phyloP scores from a whole-genome alignment of 2,329 filamentous ascomycete genomes.

The Botrytis pseudocinerea region DNA sequence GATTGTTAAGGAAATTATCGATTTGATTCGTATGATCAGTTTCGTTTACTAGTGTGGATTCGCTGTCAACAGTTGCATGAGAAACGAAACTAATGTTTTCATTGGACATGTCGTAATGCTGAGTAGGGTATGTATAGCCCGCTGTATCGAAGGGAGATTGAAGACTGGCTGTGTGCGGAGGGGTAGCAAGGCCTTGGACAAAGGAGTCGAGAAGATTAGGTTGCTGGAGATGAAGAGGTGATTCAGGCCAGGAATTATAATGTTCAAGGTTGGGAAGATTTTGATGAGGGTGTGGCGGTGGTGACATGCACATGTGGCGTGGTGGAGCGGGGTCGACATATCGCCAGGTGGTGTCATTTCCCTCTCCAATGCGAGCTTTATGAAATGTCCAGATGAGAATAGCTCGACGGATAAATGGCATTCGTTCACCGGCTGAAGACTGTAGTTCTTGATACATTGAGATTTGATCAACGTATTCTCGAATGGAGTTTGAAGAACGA shows the following conservation, averaged over 20 bases:
- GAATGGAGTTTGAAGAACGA: conserved; percentile 45
- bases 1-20: neutral
- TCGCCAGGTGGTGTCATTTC: conserved; percentile 59
- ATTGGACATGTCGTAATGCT: conserved; percentile 29
- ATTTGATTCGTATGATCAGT: conserved; percentile 3
- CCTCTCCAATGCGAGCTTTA: conserved; percentile 52
- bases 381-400: conserved; percentile 65
- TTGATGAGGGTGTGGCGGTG: conserved; percentile 40
- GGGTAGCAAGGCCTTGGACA: conserved; percentile 55
- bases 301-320: conserved; percentile 37
- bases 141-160: conserved; percentile 39
- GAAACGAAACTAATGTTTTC: conserved; percentile 45
- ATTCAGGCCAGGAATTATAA: conserved; percentile 52
- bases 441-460: conserved; percentile 69
- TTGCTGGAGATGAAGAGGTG: conserved; percentile 31
- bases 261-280: conserved; percentile 57
- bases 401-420: conserved; percentile 56
- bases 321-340: conserved; percentile 48
- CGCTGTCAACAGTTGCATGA: conserved; percentile 38
- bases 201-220: conserved; percentile 52
- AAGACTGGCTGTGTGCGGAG: conserved; percentile 56
- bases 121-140: conserved; percentile 27
- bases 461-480: conserved; percentile 59
- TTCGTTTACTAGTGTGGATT: conserved; percentile 18
- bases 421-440: conserved; percentile 51